phyloP scores from a whole-genome alignment of 2,329 filamentous ascomycete genomes.

The Aspergillus pseudoglaucus region DNA sequence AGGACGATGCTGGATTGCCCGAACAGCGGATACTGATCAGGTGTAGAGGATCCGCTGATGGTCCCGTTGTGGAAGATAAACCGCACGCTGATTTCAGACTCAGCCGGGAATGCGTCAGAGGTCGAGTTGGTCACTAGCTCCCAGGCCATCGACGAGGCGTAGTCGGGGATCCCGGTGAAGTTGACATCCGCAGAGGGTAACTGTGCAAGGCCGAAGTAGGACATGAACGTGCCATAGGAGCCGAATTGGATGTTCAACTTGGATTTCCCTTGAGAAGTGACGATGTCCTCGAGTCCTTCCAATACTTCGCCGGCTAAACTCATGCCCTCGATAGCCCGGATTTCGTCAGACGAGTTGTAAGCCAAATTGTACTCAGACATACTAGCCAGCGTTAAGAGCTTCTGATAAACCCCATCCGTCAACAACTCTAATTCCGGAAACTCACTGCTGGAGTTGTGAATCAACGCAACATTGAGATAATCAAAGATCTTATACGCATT shows the following conservation, averaged over 20 bases:
- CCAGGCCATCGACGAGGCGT: slow-evolving; percentile 74
- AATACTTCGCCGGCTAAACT: slow-evolving; percentile 60
- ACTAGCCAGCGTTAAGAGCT: slow-evolving; percentile 69
- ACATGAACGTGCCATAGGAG: slow-evolving; percentile 55
- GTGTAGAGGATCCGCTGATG: slow-evolving; percentile 38
- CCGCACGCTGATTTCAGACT: slow-evolving; percentile 50
- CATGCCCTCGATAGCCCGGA: slow-evolving; percentile 50
- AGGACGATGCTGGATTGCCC: slow-evolving; percentile 52
- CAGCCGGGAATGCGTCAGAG: slow-evolving; percentile 35
- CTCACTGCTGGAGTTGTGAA: slow-evolving; percentile 53
- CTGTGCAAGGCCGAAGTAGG: slow-evolving; percentile 55
- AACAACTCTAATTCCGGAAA: slow-evolving; percentile 57
- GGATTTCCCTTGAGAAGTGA: slow-evolving; percentile 30
- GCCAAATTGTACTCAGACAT: slow-evolving; percentile 75
- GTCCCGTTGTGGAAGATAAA: slow-evolving; percentile 61
- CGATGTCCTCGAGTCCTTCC: slow-evolving; percentile 38
- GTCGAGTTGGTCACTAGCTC: slow-evolving; percentile 57
- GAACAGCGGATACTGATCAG: slow-evolving; percentile 54
- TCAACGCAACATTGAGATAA: slow-evolving; percentile 55
- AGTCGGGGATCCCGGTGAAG: slow-evolving; percentile 76
- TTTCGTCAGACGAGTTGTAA: slow-evolving; percentile 58
- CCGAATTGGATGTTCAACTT: slow-evolving; percentile 53
- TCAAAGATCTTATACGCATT: slow-evolving; percentile 63
- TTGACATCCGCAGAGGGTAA: slow-evolving; percentile 46
- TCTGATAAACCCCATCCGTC: slow-evolving; percentile 51